phyloP scores from a whole-genome alignment of 1,139 yeast genomes.

The Taphrina flavorubra region DNA sequence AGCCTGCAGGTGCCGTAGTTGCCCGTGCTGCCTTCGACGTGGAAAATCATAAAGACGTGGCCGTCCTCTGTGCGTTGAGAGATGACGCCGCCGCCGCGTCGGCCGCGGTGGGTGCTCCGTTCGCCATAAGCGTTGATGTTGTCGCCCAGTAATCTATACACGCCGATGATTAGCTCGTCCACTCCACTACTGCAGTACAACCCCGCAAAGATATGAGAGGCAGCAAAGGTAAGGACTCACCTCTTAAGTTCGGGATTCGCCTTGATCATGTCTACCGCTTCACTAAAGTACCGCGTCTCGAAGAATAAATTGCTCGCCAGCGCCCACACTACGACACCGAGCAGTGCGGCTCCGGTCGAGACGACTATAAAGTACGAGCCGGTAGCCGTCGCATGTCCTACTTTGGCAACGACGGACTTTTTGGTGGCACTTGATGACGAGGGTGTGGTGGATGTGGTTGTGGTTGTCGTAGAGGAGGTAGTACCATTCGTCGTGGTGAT shows the following conservation, averaged over 20 bases:
- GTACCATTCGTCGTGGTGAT: background rate
- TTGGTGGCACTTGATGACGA: background rate
- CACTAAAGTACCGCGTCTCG: constrained; percentile 36
- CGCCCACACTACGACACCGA: constrained; percentile 36
- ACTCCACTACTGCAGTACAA: no score
- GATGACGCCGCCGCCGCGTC: constrained; percentile 32
- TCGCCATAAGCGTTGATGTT: constrained; percentile 39
- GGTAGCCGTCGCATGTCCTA: constrained; percentile 37
- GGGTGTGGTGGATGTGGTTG: constrained; percentile 4
- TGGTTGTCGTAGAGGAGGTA: background rate
- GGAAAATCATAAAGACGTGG: constrained; percentile 33
- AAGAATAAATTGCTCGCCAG: constrained; percentile 36
- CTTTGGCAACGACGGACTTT: constrained; percentile 18
- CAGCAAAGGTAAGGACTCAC: background rate
- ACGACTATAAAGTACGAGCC: constrained; percentile 34
- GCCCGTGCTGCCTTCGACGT: constrained; percentile 33
- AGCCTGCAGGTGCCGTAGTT: constrained; percentile 35
- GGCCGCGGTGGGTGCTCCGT: constrained; percentile 24
- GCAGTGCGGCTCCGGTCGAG: constrained; percentile 32
- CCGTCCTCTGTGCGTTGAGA: constrained; percentile 37
- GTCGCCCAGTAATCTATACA: constrained; percentile 21
- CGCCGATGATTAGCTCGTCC: background rate
- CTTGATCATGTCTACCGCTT: constrained; percentile 48
- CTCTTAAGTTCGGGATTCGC: constrained; percentile 47
- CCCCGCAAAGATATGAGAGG: no score